Evolutionary conservation across 345 rosid species (phyloP).

Genomic region (Acer yangbiense): DNA sequence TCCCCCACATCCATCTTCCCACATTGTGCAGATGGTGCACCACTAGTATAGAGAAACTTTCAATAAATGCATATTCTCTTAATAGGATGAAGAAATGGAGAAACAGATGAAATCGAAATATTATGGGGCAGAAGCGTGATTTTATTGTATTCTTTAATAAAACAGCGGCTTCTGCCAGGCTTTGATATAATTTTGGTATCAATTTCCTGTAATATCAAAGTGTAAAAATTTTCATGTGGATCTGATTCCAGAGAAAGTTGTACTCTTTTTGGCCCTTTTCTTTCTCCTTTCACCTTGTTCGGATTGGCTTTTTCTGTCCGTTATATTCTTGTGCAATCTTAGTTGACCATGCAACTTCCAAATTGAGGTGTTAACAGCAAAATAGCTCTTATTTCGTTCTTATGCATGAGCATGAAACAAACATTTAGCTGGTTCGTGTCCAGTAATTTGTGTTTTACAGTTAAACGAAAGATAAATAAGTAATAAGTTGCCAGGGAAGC

Average conservation of each 20-base stretch:
- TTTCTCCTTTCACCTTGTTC: neutral
- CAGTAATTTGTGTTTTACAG: neutral
- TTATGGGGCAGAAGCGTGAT: neutral
- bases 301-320: neutral
- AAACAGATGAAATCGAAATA: neutral
- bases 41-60: neutral
- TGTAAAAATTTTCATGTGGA: neutral
- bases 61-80: neutral
- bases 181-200: neutral
- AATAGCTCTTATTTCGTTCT: too few relatives aligned
- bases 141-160: neutral
- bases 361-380: too few relatives aligned
- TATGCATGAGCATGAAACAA: neutral
- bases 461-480: too few relatives aligned
- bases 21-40: neutral
- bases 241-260: neutral
- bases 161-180: neutral
- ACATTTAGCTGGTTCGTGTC: neutral
- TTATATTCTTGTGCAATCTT: neutral
- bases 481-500: neutral
- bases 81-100: neutral
- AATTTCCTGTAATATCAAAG: constrained; percentile 6
- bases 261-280: neutral
- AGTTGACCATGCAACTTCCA: neutral
- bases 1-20: neutral